phyloP scores from a whole-genome alignment of 1,284 basidiomycete genomes.

The Rugosomyces carneus region DNA sequence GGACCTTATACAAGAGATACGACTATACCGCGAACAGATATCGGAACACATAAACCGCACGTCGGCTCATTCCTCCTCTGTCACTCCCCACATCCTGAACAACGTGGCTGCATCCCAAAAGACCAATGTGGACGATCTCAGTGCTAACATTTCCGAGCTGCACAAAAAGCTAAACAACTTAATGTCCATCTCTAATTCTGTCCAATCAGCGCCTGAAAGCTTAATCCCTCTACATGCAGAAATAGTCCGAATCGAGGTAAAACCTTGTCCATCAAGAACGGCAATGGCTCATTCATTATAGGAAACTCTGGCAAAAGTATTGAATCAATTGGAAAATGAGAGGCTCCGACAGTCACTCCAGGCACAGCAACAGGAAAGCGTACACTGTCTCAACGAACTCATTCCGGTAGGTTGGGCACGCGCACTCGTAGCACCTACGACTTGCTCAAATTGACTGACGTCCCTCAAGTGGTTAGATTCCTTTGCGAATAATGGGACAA shows the following conservation, averaged over 20 bases:
- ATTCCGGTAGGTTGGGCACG: constrained; percentile 44
- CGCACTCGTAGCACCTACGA: neutral
- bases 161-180: constrained; percentile 17
- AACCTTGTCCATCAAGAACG: neutral
- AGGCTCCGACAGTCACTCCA: constrained; percentile 41
- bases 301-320: constrained; percentile 36
- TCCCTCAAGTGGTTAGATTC: constrained; percentile 73
- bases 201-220: neutral
- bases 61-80: neutral
- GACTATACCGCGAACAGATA: constrained; percentile 11
- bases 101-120: constrained; percentile 7
- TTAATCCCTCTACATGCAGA: neutral
- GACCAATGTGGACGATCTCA: neutral
- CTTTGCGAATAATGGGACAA: constrained; percentile 69
- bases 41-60: constrained; percentile 7
- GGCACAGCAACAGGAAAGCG: constrained; percentile 62
- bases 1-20: constrained; percentile 9
- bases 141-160: constrained; percentile 10
- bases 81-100: constrained; percentile 1
- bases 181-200: constrained; percentile 1
- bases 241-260: constrained; percentile 7
- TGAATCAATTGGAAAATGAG: constrained; percentile 42
- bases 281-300: neutral
- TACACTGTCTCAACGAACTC: constrained; percentile 69
- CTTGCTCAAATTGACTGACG: neutral